Evolutionary conservation across 2,329 filamentous ascomycete genomes (phyloP).

Genomic region (Colletotrichum filicis): DNA sequence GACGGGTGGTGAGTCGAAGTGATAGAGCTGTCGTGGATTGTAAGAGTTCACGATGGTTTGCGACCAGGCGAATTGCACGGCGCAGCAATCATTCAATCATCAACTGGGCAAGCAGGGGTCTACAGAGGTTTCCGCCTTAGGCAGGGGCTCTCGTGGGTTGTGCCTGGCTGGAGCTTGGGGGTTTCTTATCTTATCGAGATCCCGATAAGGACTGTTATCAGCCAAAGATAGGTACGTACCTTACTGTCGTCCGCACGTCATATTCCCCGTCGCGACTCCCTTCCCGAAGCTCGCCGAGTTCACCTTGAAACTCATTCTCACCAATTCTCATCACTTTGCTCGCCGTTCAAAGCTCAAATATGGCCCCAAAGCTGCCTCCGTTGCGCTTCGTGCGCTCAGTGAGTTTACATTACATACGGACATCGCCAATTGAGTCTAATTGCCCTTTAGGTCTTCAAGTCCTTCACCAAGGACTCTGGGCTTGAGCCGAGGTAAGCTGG

Average conservation of each 20-base stretch:
- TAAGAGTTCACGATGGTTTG: constrained; percentile 17
- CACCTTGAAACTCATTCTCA: neutral
- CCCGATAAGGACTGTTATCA: neutral
- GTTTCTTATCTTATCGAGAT: constrained; percentile 3
- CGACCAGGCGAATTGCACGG: constrained; percentile 8
- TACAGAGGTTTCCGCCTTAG: constrained; percentile 30
- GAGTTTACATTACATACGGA: constrained; percentile 40
- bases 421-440: neutral
- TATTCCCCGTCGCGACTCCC: neutral
- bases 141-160: neutral
- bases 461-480: constrained; percentile 86
- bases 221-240: neutral
- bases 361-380: constrained; percentile 36
- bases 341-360: neutral
- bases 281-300: constrained; percentile 27
- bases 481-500: constrained; percentile 83
- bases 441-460: constrained; percentile 77
- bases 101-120: constrained; percentile 11
- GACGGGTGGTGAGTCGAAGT: constrained; percentile 1
- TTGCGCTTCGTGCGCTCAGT: constrained; percentile 63
- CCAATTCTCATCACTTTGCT: neutral
- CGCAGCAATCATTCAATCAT: constrained; percentile 16
- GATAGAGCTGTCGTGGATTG: neutral
- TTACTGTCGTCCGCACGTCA: constrained; percentile 6
- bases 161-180: neutral